phyloP scores from a whole-genome alignment of 2,329 filamentous ascomycete genomes.

The Verticillium longisporum region DNA sequence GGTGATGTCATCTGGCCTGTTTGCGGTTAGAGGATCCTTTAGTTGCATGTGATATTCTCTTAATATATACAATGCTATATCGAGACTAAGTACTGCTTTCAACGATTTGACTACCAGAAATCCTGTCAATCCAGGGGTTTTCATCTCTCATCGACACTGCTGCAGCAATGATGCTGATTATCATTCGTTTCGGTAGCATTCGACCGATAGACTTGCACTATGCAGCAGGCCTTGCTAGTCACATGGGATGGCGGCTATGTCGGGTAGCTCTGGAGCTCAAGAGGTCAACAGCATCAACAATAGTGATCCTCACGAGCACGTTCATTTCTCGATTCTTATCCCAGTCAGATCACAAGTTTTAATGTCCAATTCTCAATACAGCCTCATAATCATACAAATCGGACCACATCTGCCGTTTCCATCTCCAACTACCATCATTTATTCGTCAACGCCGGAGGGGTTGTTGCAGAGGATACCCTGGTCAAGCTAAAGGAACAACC shows the following conservation, averaged over 20 bases:
- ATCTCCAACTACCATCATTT: neutral
- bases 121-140: neutral
- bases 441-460: constrained; percentile 19
- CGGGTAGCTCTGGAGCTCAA: too few species aligned
- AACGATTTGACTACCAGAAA: neutral
- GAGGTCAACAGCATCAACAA: too few species aligned
- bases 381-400: neutral
- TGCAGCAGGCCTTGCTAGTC: too few species aligned
- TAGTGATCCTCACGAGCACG: too few species aligned
- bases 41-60: neutral
- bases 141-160: too few species aligned
- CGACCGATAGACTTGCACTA: too few species aligned
- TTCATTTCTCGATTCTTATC: too few species aligned
- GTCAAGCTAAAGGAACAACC: constrained; percentile 14
- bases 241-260: too few species aligned
- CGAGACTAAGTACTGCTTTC: neutral
- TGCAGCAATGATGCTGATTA: neutral
- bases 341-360: neutral
- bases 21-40: neutral
- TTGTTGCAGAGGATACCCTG: constrained; percentile 28
- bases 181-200: too few species aligned
- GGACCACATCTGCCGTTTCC: neutral
- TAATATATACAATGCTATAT: neutral
- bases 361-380: neutral
- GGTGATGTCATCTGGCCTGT: constrained; percentile 13